phyloP scores from a whole-genome alignment of 768 basidiomycete genomes.

The Lentinula raphanica region DNA sequence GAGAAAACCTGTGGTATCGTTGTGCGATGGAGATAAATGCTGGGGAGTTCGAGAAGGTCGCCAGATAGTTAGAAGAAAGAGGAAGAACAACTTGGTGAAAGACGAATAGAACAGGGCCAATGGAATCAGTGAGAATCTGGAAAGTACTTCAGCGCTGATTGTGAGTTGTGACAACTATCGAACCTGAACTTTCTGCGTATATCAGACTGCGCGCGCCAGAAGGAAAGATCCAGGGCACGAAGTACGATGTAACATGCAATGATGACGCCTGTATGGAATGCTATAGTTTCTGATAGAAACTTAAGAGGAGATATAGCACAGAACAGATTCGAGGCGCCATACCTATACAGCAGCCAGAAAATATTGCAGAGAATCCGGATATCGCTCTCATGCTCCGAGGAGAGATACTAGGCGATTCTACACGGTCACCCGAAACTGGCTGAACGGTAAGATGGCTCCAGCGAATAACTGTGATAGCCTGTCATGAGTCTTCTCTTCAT shows the following conservation, averaged over 20 bases:
- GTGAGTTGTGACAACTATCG: not conserved
- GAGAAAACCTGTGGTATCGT: slow-evolving; percentile 14
- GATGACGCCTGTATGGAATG: slow-evolving; percentile 68
- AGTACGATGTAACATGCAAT: slow-evolving; percentile 52
- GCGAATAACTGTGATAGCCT: slow-evolving; percentile 53
- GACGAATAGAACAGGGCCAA: slow-evolving; percentile 82
- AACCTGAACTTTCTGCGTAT: slow-evolving; percentile 63
- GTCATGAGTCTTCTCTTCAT: not conserved
- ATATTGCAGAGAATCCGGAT: slow-evolving; percentile 47
- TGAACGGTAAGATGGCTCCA: slow-evolving; percentile 68
- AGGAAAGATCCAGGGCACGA: slow-evolving; percentile 30
- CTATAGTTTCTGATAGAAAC: slow-evolving; percentile 54
- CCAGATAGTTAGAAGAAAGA: slow-evolving; percentile 83
- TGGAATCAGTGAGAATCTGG: slow-evolving; percentile 68
- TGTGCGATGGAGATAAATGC: slow-evolving; percentile 16
- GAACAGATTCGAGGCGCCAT: slow-evolving; percentile 5
- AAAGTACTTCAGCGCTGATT: not conserved
- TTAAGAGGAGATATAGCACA: not conserved
- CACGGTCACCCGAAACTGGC: slow-evolving; percentile 14
- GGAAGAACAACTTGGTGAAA: slow-evolving; percentile 74
- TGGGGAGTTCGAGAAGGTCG: slow-evolving; percentile 35
- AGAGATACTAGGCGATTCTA: slow-evolving; percentile 29
- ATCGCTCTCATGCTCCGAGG: slow-evolving; percentile 52
- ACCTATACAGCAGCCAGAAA: slow-evolving; percentile 66
- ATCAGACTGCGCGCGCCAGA: slow-evolving; percentile 34